These are phyloP conservation scores for Penicillium lagena DNA, from an alignment of 495 filamentous ascomycete species.

Conservation along the genomic window DNA sequence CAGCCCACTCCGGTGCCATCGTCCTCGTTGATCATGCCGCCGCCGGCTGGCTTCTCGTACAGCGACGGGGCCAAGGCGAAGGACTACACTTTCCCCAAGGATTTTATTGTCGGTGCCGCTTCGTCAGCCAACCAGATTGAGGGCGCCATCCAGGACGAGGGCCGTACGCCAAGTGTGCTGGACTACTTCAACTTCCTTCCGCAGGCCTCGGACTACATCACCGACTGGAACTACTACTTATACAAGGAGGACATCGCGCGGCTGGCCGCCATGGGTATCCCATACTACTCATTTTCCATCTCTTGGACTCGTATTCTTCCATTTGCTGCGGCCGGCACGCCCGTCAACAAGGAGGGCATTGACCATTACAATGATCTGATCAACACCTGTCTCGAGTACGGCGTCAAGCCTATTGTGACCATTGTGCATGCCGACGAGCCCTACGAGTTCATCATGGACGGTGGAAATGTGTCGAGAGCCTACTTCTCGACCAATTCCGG, in stretches of 20 bases:
- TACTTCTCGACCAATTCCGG: too few relatives aligned
- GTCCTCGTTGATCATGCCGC: conserved; percentile 29
- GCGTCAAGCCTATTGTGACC: conserved; percentile 37
- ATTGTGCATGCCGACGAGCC: conserved; percentile 22
- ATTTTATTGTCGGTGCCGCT: conserved; percentile 48
- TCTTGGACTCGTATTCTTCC: conserved; percentile 41
- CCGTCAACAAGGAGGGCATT: conserved; percentile 36
- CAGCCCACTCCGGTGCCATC: conserved; percentile 26
- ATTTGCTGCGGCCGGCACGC: conserved; percentile 33
- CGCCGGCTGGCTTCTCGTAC: conserved; percentile 20
- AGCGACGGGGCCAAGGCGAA: conserved; percentile 8
- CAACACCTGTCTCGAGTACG: conserved; percentile 29
- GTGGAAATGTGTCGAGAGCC: too few relatives aligned
- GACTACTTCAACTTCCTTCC: conserved; percentile 24
- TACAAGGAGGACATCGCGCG: conserved; percentile 48
- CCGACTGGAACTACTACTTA: conserved; percentile 42
- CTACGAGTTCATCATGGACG: too few relatives aligned
- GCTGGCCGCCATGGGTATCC: conserved; percentile 40
- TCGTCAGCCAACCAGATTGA: conserved; percentile 45
- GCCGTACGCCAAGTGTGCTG: conserved; percentile 29
- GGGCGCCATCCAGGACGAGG: conserved; percentile 37
- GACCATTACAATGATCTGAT: conserved; percentile 44
- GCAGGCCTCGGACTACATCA: conserved; percentile 27
- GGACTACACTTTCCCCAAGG: conserved; percentile 26
- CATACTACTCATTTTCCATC: conserved; percentile 42